Evolutionary conservation across 768 basidiomycete species (phyloP), one percentile per base, ranked within the genome.

Genomic region (Mrakia gelida): DNA sequence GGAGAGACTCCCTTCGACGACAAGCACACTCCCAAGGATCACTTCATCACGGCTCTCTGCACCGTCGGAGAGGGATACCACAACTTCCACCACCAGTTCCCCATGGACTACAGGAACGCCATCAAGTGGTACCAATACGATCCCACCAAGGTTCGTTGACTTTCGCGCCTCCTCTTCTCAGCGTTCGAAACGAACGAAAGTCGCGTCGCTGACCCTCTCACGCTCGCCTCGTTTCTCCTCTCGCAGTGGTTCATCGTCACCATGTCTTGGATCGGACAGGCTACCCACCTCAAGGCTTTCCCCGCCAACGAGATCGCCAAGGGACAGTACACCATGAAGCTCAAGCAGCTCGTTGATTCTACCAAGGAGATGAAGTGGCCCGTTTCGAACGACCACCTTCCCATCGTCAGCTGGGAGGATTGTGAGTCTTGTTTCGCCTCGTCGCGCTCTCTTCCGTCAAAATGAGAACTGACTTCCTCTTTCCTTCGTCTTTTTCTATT

Each of bases 1-100:
- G 95, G 95, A 71, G 94, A 94, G 79, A 86, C 91, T 11, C 92
- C 94, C 32, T 96, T 94, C 82, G 94, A 96, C 85, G 93, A 95
- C 89, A 95, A 95, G 86, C 93, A 95, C 85, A 92, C 93, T 13
- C 94, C 95, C 26, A 88, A 91, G 73, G 94, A 96, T 85, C 94
- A 95, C 85, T 83, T 94, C 79, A 83, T 95, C 83, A 95, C 94
- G 43, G 95, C 95, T 3, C 86, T 97, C 43, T 91, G 90, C 79
- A 97, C 95, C 54, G 91, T 95, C 82, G 95, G 95, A 75, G 95
- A 98, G 85, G 95, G 95, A 23, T 98, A 98, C 87, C 95, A 98
- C 88, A 98, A 98, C 76, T 79, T 79, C 89, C 95, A 98, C 86
- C 95, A 98, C 82, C 92, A 94, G 80, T 96, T 96, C 75, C 95